These are phyloP conservation scores for Colletotrichum sp. DNA, from an alignment of 2,329 filamentous ascomycete species.

Conservation along the genomic window DNA sequence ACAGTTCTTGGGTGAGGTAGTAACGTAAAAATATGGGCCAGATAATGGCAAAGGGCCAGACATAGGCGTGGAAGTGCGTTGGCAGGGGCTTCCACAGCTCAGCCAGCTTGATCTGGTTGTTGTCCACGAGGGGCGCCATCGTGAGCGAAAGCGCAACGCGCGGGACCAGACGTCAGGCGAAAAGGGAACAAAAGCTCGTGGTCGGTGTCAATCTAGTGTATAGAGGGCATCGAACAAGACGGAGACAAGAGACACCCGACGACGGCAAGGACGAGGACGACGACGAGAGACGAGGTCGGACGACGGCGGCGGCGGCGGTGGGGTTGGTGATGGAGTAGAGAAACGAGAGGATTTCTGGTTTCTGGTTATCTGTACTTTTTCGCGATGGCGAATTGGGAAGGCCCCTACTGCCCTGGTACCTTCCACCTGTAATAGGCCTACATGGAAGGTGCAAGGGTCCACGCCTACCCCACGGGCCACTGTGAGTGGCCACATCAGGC, in stretches of 20 bases:
- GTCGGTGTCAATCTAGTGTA: background rate
- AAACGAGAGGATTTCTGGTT: slow-evolving; percentile 2
- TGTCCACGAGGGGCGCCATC: slow-evolving; percentile 88
- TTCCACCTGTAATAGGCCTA: background rate
- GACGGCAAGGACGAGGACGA: background rate
- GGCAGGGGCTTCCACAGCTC: slow-evolving; percentile 88
- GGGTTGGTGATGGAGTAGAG: background rate
- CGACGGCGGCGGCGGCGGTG: background rate
- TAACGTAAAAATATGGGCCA: slow-evolving; percentile 93
- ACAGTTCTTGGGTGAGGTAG: slow-evolving; percentile 83
- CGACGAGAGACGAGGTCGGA: background rate
- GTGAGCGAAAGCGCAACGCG: slow-evolving; percentile 12
- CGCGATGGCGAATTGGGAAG: slow-evolving; percentile 16
- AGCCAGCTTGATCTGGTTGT: slow-evolving; percentile 85
- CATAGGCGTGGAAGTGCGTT: slow-evolving; percentile 80
- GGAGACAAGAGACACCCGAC: background rate
- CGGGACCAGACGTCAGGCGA: background rate
- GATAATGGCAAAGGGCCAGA: slow-evolving; percentile 90
- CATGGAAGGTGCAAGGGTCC: background rate
- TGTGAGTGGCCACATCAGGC: background rate
- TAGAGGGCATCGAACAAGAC: background rate
- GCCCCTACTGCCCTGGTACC: background rate
- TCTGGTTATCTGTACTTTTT: slow-evolving; percentile 19
- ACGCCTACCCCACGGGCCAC: background rate
- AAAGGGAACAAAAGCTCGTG: background rate